Evolutionary conservation across 148 eudicot species (phyloP), one percentile per base, ranked within the genome.

Genomic region (Nyssa sinensis): DNA sequence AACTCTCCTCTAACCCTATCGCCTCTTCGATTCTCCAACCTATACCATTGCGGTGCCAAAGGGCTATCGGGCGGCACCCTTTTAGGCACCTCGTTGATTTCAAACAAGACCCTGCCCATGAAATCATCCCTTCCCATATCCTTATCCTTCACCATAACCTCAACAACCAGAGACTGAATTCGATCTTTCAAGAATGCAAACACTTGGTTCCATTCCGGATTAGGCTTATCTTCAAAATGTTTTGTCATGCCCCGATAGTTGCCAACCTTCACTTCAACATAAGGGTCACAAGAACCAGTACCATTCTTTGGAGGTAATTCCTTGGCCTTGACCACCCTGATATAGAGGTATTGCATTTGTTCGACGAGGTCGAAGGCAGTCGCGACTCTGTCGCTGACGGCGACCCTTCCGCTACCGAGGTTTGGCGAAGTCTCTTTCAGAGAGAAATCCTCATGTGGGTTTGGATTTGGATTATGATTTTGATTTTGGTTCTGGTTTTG

Each of bases 271-370:
- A 88, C 80, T 72, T 88, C 94, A 11, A 89, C 88, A 41, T 31
- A 88, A 29, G 97, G 82, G 35, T 84, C 77, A 66, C 78, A 77
- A 17, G 47, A 25, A 37, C 47, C 71, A 29, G 62, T 65, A 16
- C 31, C 66, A 19, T 78, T 79, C 10, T 66, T 82, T 37, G 55
- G 70, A 62, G 74, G 81, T 37, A 89, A 67, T 65, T 81, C 80
- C 63, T 74, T 82, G 32, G 90, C 90, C 79, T 86, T 92, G 14
- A 85, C 85, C 27, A 92, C 79, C 51, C 88, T 75, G 5, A 89
- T 69, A 63, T 86, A 92, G 58, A 92, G 79, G 75, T 86, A 89
- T 24, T 83, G 81, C 93, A 89, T 88, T 66, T 84, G 89, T 70
- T 89, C 93, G 2, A 92, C 97, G 30, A 92, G 72, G 76, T 85